Evolutionary conservation across 1,139 yeast genomes (phyloP), one percentile per base, ranked within the genome.

Genomic region (Eremothecium sinecaudum): DNA sequence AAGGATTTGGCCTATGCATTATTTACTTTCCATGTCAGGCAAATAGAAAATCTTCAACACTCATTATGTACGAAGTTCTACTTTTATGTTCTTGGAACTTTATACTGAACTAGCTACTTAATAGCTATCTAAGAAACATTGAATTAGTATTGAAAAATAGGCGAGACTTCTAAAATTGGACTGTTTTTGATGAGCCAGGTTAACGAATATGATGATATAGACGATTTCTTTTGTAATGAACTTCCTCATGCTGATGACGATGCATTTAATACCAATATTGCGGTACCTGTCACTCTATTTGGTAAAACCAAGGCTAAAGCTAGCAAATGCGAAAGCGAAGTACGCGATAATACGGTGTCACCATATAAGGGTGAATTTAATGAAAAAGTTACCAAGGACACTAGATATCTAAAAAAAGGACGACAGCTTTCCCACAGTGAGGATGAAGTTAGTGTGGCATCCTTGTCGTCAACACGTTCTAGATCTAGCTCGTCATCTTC

Each of bases 191-290:
- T 27, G 30, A 18, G 30, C 21, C n/a, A 27, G 5, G 19, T 17
- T 15, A 10, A 10, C 17, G 30, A 15, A 18, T 27, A 27, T 18
- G 30, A 17, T 16, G 30, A 27, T 27, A 27, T 27, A 27, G 30
- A 27, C 14, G 30, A 27, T 27, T 27, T 27, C 21, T 27, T 27
- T 18, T 27, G 30, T 14, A 27, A 27, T 7, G 30, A 27, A 5
- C 21, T n/a, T 19, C 11, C 14, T 4, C 30, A 5, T 5, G 12
- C n/a, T 27, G 19, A 10, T 4, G 30, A 16, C 8, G 30, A 27
- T 14, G 30, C 10, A 10, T 27, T 27, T 7, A 21, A 21, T 21
- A 14, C 21, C 11, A 14, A 17, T 7, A 27, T 15, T 27, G 30
- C 30, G 14, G 11, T 17, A 5, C 30, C 30, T n/a, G 17, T 9